Conservation (phyloP, 805 yeast genomes). For the Metschnikowia borealis region DNA sequence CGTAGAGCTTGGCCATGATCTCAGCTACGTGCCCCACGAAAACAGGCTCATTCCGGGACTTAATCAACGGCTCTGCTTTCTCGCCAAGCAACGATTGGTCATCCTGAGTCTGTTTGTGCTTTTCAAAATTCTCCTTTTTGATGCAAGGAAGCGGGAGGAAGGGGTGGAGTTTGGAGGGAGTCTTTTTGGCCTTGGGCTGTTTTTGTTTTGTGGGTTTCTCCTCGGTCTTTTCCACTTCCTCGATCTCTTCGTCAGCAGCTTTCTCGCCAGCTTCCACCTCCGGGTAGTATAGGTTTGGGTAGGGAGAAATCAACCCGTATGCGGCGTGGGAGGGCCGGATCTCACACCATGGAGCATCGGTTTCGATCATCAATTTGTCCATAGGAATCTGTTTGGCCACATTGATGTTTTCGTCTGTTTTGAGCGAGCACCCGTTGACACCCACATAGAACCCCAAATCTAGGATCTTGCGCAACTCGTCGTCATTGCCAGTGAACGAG, state of each 20-base stretch:
- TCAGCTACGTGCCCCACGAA: conserved; percentile 76
- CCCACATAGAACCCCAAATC: conserved; percentile 67
- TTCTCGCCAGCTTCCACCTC: conserved; percentile 9
- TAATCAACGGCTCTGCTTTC: conserved; percentile 50
- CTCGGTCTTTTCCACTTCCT: neutral
- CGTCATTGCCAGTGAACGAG: conserved; percentile 81
- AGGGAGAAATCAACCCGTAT: conserved; percentile 48
- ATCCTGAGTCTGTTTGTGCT: conserved; percentile 26
- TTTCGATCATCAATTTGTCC: conserved; percentile 72
- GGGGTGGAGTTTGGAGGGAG: conserved; percentile 38
- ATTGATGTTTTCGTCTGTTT: conserved; percentile 65
- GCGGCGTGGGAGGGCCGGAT: conserved; percentile 80
- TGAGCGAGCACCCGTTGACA: conserved; percentile 89
- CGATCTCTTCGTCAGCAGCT: no score
- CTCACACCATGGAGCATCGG: conserved; percentile 99
- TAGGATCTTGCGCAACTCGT: conserved; percentile 58
- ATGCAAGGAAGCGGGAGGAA: conserved; percentile 58
- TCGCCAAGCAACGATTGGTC: conserved; percentile 20
- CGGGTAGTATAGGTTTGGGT: conserved; percentile 59
- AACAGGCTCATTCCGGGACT: conserved; percentile 92
- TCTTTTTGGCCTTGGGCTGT: conserved; percentile 6
- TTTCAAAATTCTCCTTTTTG: conserved; percentile 57
- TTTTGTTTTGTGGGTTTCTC: neutral
- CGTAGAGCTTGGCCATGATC: conserved; percentile 33
- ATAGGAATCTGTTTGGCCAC: conserved; percentile 69